phyloP scores from a whole-genome alignment of 106 monocot genomes.

The Dioscorea dumetorum region DNA sequence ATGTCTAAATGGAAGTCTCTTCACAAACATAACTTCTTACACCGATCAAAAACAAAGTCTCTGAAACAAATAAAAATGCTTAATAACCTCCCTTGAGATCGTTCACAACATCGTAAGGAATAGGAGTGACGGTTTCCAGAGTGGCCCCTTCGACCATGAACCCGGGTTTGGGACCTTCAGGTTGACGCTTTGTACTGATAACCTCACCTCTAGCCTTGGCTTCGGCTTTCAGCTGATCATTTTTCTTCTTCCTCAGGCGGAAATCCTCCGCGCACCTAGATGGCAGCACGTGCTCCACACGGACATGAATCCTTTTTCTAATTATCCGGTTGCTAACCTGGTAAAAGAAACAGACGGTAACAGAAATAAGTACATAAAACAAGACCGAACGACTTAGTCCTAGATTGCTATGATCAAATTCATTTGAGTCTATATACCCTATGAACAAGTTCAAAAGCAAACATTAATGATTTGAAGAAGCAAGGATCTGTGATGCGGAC shows the following conservation, averaged over 20 bases:
- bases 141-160: slow-evolving; percentile 80
- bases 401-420: no score
- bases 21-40: no score
- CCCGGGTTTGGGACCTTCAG: slow-evolving; percentile 60
- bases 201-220: slow-evolving; percentile 63
- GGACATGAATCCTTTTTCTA: slow-evolving; percentile 57
- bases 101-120: slow-evolving; percentile 78
- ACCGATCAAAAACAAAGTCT: no score
- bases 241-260: slow-evolving; percentile 37
- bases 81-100: slow-evolving; percentile 78
- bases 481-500: no score
- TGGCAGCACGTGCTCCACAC: slow-evolving; percentile 61
- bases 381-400: no score
- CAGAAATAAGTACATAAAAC: no score
- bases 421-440: no score
- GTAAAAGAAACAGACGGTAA: not conserved
- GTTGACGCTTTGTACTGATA: slow-evolving; percentile 70
- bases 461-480: no score
- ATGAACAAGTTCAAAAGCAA: no score
- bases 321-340: slow-evolving; percentile 72
- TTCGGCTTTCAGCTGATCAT: slow-evolving; percentile 49
- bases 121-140: slow-evolving; percentile 61
- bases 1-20: no score
- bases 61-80: not conserved
- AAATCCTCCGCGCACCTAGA: slow-evolving; percentile 66